Evolutionary conservation across 805 yeast species (phyloP).

Genomic region (Kluyveromyces dobzhanskii): DNA sequence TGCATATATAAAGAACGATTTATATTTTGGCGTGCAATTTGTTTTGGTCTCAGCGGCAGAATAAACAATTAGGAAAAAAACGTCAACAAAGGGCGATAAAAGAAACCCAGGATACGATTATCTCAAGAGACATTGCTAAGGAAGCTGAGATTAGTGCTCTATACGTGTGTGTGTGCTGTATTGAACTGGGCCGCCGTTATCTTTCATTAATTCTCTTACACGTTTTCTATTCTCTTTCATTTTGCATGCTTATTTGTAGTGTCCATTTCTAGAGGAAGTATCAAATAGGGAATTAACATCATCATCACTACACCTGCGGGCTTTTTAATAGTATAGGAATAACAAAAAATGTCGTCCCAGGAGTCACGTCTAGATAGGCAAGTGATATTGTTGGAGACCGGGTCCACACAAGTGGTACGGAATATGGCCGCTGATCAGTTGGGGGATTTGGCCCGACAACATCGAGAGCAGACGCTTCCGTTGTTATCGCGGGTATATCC

Average conservation of each 20-base stretch:
- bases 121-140: too few species aligned
- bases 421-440: constrained; percentile 96
- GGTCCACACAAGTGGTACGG: constrained; percentile 87
- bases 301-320: too few species aligned
- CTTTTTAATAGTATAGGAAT: neutral
- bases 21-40: neutral
- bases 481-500: constrained; percentile 87
- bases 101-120: too few species aligned
- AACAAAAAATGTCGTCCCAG: constrained; percentile 25
- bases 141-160: too few species aligned
- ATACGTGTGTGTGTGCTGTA: too few species aligned
- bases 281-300: too few species aligned
- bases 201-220: too few species aligned
- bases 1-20: neutral
- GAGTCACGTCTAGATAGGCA: constrained; percentile 38
- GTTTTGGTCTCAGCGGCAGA: constrained; percentile 2
- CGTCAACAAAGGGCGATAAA: neutral
- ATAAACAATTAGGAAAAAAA: neutral
- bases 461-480: constrained; percentile 85
- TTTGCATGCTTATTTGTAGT: too few species aligned
- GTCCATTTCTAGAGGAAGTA: too few species aligned
- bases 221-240: too few species aligned
- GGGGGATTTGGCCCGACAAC: constrained; percentile 86
- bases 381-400: constrained; percentile 67
- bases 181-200: too few species aligned